Percentiles rank a stretch among this genome's conserved stretches.
phyloP scores from a whole-genome alignment of 140 eudicot genomes.

The Ambrosia hybrid region DNA sequence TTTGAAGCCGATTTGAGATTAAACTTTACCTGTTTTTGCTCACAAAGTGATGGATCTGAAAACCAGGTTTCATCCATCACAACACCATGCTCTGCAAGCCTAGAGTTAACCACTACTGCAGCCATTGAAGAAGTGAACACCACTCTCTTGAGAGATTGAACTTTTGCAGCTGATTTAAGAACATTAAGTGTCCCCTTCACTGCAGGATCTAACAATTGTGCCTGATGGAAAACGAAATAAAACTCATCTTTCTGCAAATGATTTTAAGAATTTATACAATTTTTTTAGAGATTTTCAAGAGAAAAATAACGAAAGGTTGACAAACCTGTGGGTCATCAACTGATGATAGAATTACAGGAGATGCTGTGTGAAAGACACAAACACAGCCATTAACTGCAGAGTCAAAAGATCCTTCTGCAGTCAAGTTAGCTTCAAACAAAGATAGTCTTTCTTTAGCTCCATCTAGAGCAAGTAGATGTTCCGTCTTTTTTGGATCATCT shows the following conservation, averaged over 20 bases:
- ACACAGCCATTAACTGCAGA: too few species aligned
- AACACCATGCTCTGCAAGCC: too few species aligned
- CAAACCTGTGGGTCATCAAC: conserved; percentile 38
- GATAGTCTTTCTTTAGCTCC: too few species aligned
- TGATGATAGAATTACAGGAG: conserved; percentile 32
- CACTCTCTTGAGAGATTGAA: too few species aligned
- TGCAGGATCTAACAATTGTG: conserved; percentile 34
- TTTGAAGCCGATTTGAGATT: background rate
- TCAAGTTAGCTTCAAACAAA: too few species aligned
- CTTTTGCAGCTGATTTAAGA: too few species aligned
- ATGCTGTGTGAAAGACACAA: too few species aligned
- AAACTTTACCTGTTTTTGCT: conserved; percentile 28
- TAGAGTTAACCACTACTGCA: too few species aligned
- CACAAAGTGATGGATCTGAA: conserved; percentile 36
- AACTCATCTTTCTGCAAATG: background rate
- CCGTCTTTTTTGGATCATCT: conserved; percentile 42
- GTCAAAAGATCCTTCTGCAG: too few species aligned
- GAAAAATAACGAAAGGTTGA: too few species aligned
- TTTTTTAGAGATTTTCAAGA: background rate
- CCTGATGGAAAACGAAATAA: background rate
- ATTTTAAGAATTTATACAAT: background rate
- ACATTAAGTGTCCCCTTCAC: conserved; percentile 46
- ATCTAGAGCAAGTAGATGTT: conserved; percentile 41
- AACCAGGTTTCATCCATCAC: conserved; percentile 50
- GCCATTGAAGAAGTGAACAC: too few species aligned